Conservation (phyloP, 495 filamentous ascomycete genomes). For the Podospora bellae-mahoneyi region DNA sequence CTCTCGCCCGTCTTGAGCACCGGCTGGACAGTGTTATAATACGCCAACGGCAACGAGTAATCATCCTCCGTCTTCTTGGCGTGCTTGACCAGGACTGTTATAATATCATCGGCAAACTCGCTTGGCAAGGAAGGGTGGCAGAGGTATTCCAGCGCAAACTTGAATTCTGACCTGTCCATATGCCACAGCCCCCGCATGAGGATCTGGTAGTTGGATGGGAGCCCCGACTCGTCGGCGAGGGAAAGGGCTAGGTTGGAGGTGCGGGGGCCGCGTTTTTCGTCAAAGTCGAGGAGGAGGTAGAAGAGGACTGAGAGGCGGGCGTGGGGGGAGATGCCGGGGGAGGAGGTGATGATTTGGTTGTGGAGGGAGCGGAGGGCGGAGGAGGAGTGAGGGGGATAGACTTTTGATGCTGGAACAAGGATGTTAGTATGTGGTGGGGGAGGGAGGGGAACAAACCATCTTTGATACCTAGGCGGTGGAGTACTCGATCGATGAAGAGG, state of each 20-base stretch:
- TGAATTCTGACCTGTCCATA: slow-evolving; percentile 67
- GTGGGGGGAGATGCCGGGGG: slow-evolving; percentile 56
- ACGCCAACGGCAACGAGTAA: slow-evolving; percentile 65
- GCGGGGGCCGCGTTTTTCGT: slow-evolving; percentile 43
- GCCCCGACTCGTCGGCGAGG: slow-evolving; percentile 47
- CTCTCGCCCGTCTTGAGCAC: slow-evolving; percentile 57
- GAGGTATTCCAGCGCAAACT: slow-evolving; percentile 66
- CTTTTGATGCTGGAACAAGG: slow-evolving; percentile 46
- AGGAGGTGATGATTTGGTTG: slow-evolving; percentile 54
- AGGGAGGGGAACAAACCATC: slow-evolving; percentile 45
- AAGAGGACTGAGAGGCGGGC: slow-evolving; percentile 76
- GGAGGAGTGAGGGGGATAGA: slow-evolving; percentile 68
- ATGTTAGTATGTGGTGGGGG: not conserved
- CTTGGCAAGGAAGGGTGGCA: slow-evolving; percentile 72
- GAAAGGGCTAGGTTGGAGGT: slow-evolving; percentile 48
- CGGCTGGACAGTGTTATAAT: slow-evolving; percentile 69
- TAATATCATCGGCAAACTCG: slow-evolving; percentile 77
- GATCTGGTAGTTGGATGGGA: slow-evolving; percentile 65
- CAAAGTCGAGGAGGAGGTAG: slow-evolving; percentile 75
- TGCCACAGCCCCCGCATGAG: slow-evolving; percentile 81
- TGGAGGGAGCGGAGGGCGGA: slow-evolving; percentile 62
- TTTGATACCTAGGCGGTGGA: slow-evolving; percentile 66
- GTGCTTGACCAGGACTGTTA: slow-evolving; percentile 62
- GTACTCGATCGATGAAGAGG: slow-evolving; percentile 71
- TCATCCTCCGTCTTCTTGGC: slow-evolving; percentile 44